These are phyloP conservation scores for Arachnopeziza araneosa DNA, from an alignment of 2,329 filamentous ascomycete genomes.

Conservation along the genomic window DNA sequence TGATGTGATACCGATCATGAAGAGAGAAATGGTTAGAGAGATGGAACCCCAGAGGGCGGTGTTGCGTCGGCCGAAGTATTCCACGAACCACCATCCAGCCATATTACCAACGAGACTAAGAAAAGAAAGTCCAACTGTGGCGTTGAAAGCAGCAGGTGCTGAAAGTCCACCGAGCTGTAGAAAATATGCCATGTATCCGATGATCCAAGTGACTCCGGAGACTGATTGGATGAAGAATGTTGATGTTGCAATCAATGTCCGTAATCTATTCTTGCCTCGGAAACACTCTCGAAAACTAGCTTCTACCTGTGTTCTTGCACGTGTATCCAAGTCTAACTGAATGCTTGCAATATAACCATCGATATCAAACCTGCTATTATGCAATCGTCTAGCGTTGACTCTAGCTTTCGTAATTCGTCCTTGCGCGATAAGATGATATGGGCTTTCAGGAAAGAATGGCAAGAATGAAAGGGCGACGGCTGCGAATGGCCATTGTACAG, in stretches of 20 bases:
- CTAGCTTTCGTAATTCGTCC: constrained; percentile 14
- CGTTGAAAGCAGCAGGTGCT: constrained; percentile 21
- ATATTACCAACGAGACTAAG: constrained; percentile 31
- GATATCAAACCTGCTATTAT: constrained; percentile 6
- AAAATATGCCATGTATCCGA: constrained; percentile 27
- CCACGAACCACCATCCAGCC: constrained; percentile 30
- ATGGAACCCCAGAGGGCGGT: constrained; percentile 23
- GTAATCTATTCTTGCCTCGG: constrained; percentile 12
- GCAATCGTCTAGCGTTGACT: constrained; percentile 9
- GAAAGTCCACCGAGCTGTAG: constrained; percentile 29
- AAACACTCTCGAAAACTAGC: constrained; percentile 19
- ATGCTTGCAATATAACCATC: constrained; percentile 11
- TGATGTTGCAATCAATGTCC: constrained; percentile 26
- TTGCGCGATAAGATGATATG: constrained; percentile 39
- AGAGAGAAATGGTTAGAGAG: constrained; percentile 12
- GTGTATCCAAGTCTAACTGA: not conserved
- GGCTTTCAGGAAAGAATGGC: constrained; percentile 41
- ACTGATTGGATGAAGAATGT: constrained; percentile 31
- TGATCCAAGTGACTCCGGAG: constrained; percentile 30
- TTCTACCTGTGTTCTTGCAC: not conserved
- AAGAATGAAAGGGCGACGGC: constrained; percentile 38
- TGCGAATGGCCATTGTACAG: constrained; percentile 45
- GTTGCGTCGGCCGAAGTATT: constrained; percentile 27
- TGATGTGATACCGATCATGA: constrained; percentile 20
- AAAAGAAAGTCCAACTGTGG: constrained; percentile 26